These are phyloP conservation scores for Phytophthora pistaciae DNA, from an alignment of 352 stramenopile genomes.

Conservation along the genomic window DNA sequence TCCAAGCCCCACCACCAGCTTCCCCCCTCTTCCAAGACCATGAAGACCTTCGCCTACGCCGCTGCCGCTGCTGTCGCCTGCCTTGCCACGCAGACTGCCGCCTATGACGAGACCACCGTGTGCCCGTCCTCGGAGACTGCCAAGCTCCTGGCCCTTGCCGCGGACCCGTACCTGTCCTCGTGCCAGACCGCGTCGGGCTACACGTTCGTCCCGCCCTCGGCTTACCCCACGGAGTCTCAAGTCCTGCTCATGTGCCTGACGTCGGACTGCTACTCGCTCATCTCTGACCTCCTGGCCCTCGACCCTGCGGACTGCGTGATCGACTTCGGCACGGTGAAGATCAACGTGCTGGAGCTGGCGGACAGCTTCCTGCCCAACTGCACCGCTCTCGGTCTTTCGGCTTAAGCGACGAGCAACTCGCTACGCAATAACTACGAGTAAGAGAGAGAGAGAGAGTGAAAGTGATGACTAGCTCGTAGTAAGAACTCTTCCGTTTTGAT, in stretches of 20 bases:
- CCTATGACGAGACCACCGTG: constrained; percentile 35
- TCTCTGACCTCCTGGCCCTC: constrained; percentile 41
- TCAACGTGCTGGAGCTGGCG: constrained; percentile 59
- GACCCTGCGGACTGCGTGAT: constrained; percentile 53
- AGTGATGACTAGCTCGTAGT: constrained; percentile 27
- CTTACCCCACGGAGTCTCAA: constrained; percentile 39
- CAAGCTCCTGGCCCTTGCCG: constrained; percentile 41
- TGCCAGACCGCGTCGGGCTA: constrained; percentile 44
- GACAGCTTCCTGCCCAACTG: constrained; percentile 51
- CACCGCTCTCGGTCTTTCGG: constrained; percentile 36
- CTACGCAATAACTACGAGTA: constrained; percentile 14
- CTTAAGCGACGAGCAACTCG: constrained; percentile 18
- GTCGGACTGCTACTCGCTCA: constrained; percentile 41
- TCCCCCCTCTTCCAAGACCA: constrained; percentile 27
- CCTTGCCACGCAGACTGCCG: constrained; percentile 35
- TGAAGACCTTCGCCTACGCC: constrained; percentile 50
- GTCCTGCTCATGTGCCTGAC: constrained; percentile 50
- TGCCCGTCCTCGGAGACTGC: constrained; percentile 40
- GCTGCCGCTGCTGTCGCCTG: constrained; percentile 27
- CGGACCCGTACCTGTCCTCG: constrained; percentile 23
- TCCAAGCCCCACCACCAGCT: constrained; percentile 44
- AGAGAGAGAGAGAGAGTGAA: background rate
- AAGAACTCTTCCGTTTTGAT: constrained; percentile 20
- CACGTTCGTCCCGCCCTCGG: constrained; percentile 42
- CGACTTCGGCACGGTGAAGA: constrained; percentile 45